A percentile compares a stretch with the other conserved stretches of the same genome.
Evolutionary conservation across 2,329 filamentous ascomycete species (phyloP).

Genomic region (Exophiala dermatitidis): DNA sequence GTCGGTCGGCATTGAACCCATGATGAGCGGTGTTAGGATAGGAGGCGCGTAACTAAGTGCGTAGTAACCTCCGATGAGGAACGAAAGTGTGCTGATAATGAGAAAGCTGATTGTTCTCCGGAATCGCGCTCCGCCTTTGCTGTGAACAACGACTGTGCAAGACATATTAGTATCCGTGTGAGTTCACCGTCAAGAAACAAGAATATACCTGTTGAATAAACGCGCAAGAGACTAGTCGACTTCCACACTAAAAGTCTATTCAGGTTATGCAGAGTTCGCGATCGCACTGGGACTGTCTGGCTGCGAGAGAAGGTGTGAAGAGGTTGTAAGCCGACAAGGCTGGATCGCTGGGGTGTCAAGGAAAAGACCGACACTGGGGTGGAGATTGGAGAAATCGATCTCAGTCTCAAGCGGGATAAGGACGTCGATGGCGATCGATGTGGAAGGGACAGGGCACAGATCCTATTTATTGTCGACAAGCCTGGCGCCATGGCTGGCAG

Average conservation of each 20-base stretch:
- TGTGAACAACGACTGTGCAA: conserved; percentile 26
- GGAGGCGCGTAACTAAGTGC: conserved; percentile 24
- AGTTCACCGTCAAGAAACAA: not conserved
- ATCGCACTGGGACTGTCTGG: not conserved
- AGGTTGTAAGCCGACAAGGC: conserved; percentile 2
- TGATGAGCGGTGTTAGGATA: conserved; percentile 28
- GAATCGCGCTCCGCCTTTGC: conserved; percentile 19
- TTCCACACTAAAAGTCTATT: not conserved
- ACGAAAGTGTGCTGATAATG: conserved; percentile 25
- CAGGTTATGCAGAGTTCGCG: not conserved
- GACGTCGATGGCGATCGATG: conserved; percentile 1
- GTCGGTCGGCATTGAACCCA: conserved; percentile 51
- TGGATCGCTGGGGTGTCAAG: not conserved
- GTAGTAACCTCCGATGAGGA: conserved; percentile 21
- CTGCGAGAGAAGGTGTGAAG: not conserved
- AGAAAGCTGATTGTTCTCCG: conserved; percentile 22
- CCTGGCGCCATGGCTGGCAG: conserved; percentile 11
- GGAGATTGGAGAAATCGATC: not conserved
- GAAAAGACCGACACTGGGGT: not conserved
- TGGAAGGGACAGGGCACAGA: conserved; percentile 5
- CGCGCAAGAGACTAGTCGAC: not conserved
- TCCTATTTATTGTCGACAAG: conserved; percentile 18
- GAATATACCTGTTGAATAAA: conserved; percentile 17
- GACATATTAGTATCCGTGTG: not conserved
- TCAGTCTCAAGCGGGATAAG: not conserved